Conservation (phyloP, 148 eudicot genomes). For the Heliosperma pusillum region DNA sequence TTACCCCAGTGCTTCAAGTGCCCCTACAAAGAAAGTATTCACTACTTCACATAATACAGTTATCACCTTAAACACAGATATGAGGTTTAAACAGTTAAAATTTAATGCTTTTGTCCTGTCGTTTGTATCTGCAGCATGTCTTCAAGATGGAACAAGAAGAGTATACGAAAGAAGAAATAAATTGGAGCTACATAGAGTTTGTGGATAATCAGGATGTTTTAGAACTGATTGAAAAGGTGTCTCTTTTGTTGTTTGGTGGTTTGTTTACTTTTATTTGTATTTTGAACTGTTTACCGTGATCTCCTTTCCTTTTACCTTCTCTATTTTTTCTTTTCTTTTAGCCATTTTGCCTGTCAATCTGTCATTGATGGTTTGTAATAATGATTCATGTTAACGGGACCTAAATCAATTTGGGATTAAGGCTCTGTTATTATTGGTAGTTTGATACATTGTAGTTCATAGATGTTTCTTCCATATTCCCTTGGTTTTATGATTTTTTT, state of each 20-base stretch:
- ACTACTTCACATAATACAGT: not conserved
- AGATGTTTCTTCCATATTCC: not conserved
- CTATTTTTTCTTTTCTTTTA: not conserved
- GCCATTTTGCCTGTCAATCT: not conserved
- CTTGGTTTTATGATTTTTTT: not conserved
- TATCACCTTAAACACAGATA: not conserved
- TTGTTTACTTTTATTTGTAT: not conserved
- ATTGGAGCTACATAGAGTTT: conserved; percentile 98
- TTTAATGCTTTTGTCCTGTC: conserved; percentile 12
- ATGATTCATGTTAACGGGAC: not conserved
- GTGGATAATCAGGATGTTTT: conserved; percentile 98
- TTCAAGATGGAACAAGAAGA: conserved; percentile 99
- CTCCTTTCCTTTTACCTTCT: not conserved
- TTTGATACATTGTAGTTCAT: not conserved
- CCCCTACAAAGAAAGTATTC: not conserved
- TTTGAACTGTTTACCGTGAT: not conserved
- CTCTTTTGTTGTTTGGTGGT: not conserved
- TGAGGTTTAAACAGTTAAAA: not conserved
- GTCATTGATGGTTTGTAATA: not conserved
- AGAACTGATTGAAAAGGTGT: conserved; percentile 96
- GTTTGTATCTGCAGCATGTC: conserved; percentile 76
- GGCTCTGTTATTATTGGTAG: not conserved
- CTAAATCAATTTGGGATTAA: not conserved
- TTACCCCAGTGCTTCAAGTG: not conserved
- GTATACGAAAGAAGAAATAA: conserved; percentile 89